These are phyloP conservation scores for Calocera cornea DNA, from an alignment of 768 basidiomycete genomes.

Conservation along the genomic window DNA sequence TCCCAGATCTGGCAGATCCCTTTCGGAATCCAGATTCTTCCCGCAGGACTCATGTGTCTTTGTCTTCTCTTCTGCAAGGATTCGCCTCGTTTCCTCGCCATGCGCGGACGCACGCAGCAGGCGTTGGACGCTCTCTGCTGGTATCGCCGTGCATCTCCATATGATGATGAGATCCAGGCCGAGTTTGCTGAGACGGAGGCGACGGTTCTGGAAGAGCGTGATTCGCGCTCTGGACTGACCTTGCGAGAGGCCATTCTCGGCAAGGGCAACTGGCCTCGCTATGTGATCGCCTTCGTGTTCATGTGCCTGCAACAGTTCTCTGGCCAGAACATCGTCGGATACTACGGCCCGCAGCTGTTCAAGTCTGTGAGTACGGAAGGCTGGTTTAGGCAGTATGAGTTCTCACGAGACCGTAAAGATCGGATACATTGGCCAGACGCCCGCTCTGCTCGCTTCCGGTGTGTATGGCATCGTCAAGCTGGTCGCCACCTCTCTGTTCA, in stretches of 20 bases:
- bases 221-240: conserved; percentile 50
- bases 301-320: conserved; percentile 61
- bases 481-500: conserved; percentile 26
- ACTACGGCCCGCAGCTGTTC: conserved; percentile 26
- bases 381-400: no score
- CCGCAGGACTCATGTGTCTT: conserved; percentile 26
- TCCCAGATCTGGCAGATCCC: conserved; percentile 17
- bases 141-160: conserved; percentile 24
- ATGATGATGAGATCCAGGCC: conserved; percentile 23
- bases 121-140: conserved; percentile 36
- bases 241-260: conserved; percentile 59
- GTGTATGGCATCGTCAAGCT: conserved; percentile 31
- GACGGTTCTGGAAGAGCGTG: conserved; percentile 58
- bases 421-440: conserved; percentile 23
- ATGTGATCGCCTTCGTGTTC: conserved; percentile 57
- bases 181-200: conserved; percentile 58
- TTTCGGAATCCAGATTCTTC: conserved; percentile 25
- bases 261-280: conserved; percentile 69
- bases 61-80: conserved; percentile 15
- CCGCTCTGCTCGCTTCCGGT: conserved; percentile 26
- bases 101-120: conserved; percentile 22
- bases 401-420: conserved; percentile 10
- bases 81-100: conserved; percentile 27
- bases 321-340: conserved; percentile 59
- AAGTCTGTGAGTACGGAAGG: conserved; percentile 11